These are phyloP conservation scores for Fusarium sp. DNA, from an alignment of 2,329 filamentous ascomycete species.

Conservation along the genomic window DNA sequence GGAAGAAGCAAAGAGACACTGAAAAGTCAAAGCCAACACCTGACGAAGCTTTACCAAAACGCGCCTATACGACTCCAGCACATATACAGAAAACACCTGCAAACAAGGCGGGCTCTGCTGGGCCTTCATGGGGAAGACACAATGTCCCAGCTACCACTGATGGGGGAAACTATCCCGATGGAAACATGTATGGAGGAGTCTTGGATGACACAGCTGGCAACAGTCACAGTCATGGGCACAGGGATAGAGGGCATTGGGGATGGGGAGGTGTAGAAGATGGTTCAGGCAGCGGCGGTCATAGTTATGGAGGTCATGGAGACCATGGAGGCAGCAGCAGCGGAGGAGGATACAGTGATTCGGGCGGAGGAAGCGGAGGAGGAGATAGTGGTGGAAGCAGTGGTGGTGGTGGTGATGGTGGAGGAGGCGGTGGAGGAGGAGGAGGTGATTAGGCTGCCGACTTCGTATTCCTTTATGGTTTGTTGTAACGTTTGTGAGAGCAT, in stretches of 20 bases:
- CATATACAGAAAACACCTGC: background rate
- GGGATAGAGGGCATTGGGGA: background rate
- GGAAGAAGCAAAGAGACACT: background rate
- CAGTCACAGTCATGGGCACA: background rate
- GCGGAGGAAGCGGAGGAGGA: background rate
- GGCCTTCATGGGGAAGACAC: background rate
- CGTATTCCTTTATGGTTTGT: no score
- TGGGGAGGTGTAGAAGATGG: conserved; percentile 9
- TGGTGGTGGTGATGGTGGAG: background rate
- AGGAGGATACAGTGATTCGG: background rate
- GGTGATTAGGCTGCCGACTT: background rate
- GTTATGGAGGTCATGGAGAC: background rate
- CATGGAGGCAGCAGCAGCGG: background rate
- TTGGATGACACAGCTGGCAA: background rate
- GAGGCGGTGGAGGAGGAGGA: background rate
- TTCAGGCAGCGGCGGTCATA: background rate
- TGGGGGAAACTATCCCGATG: background rate
- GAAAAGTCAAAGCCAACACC: background rate
- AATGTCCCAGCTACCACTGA: background rate
- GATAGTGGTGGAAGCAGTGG: background rate
- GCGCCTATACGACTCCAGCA: background rate
- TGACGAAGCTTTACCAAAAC: background rate
- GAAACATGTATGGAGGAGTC: background rate
- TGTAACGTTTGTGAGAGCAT: background rate
- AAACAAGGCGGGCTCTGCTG: background rate